Conservation (phyloP, 148 eudicot species). For the Chenopodium suecicum region DNA sequence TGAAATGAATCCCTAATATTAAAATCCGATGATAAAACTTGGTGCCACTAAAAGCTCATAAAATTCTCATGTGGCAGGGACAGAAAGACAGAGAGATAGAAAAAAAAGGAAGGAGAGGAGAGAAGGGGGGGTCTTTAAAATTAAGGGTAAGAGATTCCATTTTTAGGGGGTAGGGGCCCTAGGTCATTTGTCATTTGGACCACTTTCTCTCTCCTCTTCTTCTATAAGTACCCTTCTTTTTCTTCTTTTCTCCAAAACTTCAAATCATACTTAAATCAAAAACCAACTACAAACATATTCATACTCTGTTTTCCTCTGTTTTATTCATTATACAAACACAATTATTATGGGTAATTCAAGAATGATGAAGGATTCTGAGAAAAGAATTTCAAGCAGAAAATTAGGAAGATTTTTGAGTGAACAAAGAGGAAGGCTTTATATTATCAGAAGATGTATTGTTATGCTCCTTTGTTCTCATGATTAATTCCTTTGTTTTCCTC, state of each 20-base stretch:
- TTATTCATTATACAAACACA: neutral
- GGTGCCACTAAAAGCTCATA: conserved; percentile 16
- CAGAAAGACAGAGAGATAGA: conserved; percentile 30
- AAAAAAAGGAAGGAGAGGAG: conserved; percentile 1
- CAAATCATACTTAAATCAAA: no score
- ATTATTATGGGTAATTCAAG: conserved; percentile 15
- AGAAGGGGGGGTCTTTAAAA: neutral
- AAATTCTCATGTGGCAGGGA: conserved; percentile 25
- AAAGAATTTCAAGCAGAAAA: conserved; percentile 42
- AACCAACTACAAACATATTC: neutral
- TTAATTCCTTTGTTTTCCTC: conserved; percentile 21
- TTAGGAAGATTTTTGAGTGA: conserved; percentile 51
- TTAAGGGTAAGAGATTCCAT: conserved; percentile 33
- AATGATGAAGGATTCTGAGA: conserved; percentile 32
- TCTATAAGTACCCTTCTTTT: conserved; percentile 14
- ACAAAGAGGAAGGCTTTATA: conserved; percentile 64
- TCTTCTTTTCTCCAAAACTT: neutral
- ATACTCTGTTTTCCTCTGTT: conserved; percentile 10
- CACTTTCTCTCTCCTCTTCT: conserved; percentile 10
- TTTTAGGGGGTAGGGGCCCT: conserved; percentile 27
- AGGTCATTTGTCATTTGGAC: conserved; percentile 26
- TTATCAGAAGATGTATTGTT: conserved; percentile 58
- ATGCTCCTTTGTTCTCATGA: conserved; percentile 64
- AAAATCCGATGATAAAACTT: conserved; percentile 17
- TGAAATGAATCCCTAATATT: no score